Conservation (phyloP, 345 rosid species). For the Anacardium occidentale region DNA sequence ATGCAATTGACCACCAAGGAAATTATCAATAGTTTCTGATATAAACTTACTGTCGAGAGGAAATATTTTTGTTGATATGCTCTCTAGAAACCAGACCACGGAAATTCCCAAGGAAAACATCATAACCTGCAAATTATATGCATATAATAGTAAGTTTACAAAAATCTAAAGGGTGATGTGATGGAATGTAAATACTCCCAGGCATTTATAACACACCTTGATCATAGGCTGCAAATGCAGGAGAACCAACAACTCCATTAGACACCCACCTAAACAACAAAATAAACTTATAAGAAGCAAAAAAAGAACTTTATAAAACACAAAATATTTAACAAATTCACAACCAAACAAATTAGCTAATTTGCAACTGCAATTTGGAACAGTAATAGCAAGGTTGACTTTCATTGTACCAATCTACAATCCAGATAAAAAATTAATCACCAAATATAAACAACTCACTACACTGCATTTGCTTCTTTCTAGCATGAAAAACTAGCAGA, state of each 20-base stretch:
- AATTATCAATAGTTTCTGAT: neutral
- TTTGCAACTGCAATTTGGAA: no score
- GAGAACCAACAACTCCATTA: slow-evolving; percentile 95
- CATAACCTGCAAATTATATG: slow-evolving; percentile 56
- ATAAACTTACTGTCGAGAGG: slow-evolving; percentile 68
- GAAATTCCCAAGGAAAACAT: slow-evolving; percentile 90
- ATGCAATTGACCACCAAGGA: neutral
- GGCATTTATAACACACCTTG: slow-evolving; percentile 55
- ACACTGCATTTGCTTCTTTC: neutral
- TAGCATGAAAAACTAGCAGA: neutral
- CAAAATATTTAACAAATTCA: neutral
- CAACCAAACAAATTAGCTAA: neutral
- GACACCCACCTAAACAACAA: slow-evolving; percentile 74
- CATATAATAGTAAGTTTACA: no score
- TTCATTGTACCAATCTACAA: neutral
- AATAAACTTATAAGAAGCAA: slow-evolving; percentile 15
- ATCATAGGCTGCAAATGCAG: slow-evolving; percentile 98
- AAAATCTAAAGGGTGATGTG: neutral
- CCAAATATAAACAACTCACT: neutral
- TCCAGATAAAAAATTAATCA: neutral
- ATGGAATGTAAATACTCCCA: slow-evolving; percentile 12
- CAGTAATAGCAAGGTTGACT: no score
- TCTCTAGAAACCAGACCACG: slow-evolving; percentile 94
- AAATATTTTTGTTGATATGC: slow-evolving; percentile 76
- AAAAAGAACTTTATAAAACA: neutral